Percentiles rank a stretch among this genome's conserved stretches.
These are phyloP conservation scores for Clonostachys chloroleuca DNA, from an alignment of 2,329 filamentous ascomycete species.

Conservation along the genomic window DNA sequence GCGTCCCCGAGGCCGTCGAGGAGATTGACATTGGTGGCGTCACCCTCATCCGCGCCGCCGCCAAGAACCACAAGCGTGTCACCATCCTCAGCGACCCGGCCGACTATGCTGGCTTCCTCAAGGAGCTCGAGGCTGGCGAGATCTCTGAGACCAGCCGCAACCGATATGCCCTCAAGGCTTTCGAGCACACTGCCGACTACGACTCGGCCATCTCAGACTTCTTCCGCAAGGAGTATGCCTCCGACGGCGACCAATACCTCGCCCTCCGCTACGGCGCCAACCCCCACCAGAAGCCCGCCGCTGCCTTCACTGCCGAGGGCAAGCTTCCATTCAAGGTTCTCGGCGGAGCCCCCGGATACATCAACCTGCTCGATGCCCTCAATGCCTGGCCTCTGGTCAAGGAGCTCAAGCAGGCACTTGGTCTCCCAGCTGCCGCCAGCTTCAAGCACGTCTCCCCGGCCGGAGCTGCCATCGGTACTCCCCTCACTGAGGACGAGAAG, in stretches of 20 bases:
- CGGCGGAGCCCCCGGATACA: conserved; percentile 85
- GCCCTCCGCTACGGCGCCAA: conserved; percentile 93
- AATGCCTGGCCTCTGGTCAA: conserved; percentile 97
- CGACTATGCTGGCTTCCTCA: conserved; percentile 92
- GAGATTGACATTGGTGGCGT: conserved; percentile 99
- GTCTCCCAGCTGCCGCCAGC: conserved; percentile 85
- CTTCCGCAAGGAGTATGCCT: conserved; percentile 96
- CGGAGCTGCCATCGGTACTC: conserved; percentile 88
- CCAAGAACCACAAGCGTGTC: conserved; percentile 95
- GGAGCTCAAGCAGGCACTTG: conserved; percentile 86
- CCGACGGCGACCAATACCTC: conserved; percentile 76
- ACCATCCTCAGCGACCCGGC: conserved; percentile 92
- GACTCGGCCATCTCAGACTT: conserved; percentile 92
- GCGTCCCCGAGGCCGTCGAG: conserved; percentile 92
- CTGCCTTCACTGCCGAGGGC: conserved; percentile 70
- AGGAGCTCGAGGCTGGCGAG: conserved; percentile 82
- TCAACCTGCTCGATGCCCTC: conserved; percentile 93
- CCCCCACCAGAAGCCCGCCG: conserved; percentile 95
- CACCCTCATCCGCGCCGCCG: conserved; percentile 90
- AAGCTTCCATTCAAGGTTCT: conserved; percentile 93
- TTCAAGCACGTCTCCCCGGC: conserved; percentile 99
- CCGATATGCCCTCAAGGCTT: conserved; percentile 91
- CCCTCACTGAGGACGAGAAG: conserved; percentile 80
- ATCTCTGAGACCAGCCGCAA: conserved; percentile 83
- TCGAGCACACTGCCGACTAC: conserved; percentile 97